Percentiles rank a stretch among this genome's conserved stretches.
Conservation (phyloP, 495 filamentous ascomycete genomes). For the Neurospora sp. region DNA sequence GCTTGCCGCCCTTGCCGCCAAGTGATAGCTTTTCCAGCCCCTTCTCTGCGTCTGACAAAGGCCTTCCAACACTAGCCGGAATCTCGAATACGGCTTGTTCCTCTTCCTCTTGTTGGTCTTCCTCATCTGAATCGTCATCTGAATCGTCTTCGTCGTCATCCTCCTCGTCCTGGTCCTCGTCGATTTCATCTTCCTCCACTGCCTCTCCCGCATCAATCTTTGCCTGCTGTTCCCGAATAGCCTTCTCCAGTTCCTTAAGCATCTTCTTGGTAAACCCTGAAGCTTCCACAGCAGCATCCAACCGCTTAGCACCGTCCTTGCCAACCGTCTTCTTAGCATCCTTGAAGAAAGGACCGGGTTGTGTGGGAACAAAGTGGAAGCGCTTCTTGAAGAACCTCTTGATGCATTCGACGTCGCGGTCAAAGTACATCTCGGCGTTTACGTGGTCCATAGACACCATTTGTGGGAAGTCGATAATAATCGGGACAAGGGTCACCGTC, state of each 20-base stretch:
- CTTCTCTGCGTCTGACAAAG: neutral
- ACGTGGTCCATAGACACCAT: conserved; percentile 92
- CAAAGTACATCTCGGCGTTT: conserved; percentile 92
- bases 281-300: conserved; percentile 85
- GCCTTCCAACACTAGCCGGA: neutral
- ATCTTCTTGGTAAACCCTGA: conserved; percentile 95
- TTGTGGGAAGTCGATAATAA: conserved; percentile 96
- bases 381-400: conserved; percentile 84
- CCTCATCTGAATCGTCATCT: neutral
- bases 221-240: conserved; percentile 58
- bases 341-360: conserved; percentile 71
- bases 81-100: neutral
- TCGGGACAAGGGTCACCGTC: conserved; percentile 43
- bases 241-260: conserved; percentile 81
- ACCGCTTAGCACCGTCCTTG: conserved; percentile 50
- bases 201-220: conserved; percentile 25
- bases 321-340: conserved; percentile 70
- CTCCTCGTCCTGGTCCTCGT: conserved; percentile 11
- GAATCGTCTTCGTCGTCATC: neutral
- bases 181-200: conserved; percentile 7
- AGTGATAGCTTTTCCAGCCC: neutral
- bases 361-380: conserved; percentile 76
- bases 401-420: conserved; percentile 88
- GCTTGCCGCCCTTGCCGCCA: neutral
- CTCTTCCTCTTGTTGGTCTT: neutral